These are phyloP conservation scores for Berberis thunbergii DNA, from an alignment of 164 flowering plant species.

Conservation along the genomic window DNA sequence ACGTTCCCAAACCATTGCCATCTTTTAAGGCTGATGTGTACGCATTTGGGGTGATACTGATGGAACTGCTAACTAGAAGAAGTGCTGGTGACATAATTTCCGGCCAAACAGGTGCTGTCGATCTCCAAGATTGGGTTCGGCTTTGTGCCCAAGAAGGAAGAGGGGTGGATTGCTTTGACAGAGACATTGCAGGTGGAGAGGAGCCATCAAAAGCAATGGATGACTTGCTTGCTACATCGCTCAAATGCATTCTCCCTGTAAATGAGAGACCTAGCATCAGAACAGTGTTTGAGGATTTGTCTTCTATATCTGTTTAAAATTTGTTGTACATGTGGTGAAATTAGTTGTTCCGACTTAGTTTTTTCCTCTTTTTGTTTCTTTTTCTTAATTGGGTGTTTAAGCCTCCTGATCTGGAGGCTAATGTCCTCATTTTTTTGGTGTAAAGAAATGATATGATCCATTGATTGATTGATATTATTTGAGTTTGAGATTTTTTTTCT, in stretches of 20 bases:
- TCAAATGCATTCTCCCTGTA: conserved; percentile 79
- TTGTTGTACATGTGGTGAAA: conserved; percentile 54
- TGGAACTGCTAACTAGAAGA: conserved; percentile 86
- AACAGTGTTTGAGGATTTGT: conserved; percentile 63
- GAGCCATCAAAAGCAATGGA: conserved; percentile 69
- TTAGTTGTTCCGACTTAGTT: conserved; percentile 26
- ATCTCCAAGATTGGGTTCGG: conserved; percentile 92
- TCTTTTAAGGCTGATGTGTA: conserved; percentile 85
- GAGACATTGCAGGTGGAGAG: conserved; percentile 68
- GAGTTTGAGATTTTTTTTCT: too few relatives aligned
- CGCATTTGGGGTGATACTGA: conserved; percentile 82
- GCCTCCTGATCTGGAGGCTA: conserved; percentile 24
- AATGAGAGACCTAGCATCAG: conserved; percentile 88
- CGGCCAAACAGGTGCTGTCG: conserved; percentile 89
- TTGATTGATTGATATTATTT: too few relatives aligned
- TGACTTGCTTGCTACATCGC: conserved; percentile 60
- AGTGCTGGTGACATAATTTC: conserved; percentile 97
- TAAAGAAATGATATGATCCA: too few relatives aligned
- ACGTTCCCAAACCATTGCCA: conserved; percentile 54
- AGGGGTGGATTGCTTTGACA: conserved; percentile 79
- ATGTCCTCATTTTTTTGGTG: too few relatives aligned
- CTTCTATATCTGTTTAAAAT: conserved; percentile 55
- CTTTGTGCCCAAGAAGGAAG: conserved; percentile 76
- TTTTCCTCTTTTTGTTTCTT: conserved; percentile 12
- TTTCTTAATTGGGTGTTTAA: conserved; percentile 20